Evolutionary conservation across 2,329 filamentous ascomycete species (phyloP).

Genomic region (Clarireedia homoeocarpa): DNA sequence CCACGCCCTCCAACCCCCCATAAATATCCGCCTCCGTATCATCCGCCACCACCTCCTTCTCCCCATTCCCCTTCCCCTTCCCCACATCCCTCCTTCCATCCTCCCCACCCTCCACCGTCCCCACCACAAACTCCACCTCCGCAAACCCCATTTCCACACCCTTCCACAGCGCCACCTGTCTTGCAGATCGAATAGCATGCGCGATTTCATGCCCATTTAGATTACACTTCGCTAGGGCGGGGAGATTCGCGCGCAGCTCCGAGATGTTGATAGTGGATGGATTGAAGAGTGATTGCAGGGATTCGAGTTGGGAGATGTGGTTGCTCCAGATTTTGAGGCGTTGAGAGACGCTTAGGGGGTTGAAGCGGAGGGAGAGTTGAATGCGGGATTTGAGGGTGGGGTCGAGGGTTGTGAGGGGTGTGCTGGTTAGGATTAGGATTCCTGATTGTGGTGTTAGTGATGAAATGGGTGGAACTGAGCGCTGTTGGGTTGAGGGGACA

Average conservation of each 20-base stretch:
- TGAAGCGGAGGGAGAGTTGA: constrained; percentile 28
- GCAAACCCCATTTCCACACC: constrained; percentile 2
- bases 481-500: background rate
- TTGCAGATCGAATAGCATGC: constrained; percentile 4
- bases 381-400: constrained; percentile 31
- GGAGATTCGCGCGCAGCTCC: constrained; percentile 3
- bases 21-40: background rate
- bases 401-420: constrained; percentile 32
- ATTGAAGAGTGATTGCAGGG: constrained; percentile 17
- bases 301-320: constrained; percentile 34
- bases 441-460: constrained; percentile 19
- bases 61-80: background rate
- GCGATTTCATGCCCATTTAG: constrained; percentile 10
- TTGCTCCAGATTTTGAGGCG: constrained; percentile 11
- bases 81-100: background rate
- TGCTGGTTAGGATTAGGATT: constrained; percentile 36
- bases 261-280: constrained; percentile 5
- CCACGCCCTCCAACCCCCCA: constrained; percentile 1
- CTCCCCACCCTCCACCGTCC: background rate
- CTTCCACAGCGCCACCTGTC: constrained; percentile 10
- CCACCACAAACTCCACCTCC: constrained; percentile 1
- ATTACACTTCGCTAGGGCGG: background rate
- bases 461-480: background rate
- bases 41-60: background rate
- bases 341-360: background rate